phyloP scores from a whole-genome alignment of 2,329 filamentous ascomycete genomes.

The Sporothrix pseudoabietina region DNA sequence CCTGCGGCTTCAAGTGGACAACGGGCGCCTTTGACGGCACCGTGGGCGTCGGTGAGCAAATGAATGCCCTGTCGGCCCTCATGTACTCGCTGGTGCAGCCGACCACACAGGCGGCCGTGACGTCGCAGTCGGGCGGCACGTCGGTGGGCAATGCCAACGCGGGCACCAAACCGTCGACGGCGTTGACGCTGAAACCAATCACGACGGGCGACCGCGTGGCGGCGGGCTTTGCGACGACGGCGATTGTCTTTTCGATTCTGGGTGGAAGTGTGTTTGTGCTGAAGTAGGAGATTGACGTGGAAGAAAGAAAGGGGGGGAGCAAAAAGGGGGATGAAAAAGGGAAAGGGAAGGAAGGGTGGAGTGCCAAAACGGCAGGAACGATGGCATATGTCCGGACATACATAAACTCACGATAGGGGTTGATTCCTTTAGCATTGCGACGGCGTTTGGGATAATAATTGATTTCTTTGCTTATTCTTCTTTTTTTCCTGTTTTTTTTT shows the following conservation, averaged over 20 bases:
- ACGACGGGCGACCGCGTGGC: constrained; percentile 56
- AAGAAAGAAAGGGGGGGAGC: no score
- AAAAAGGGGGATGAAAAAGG: neutral
- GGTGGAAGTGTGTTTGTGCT: constrained; percentile 55
- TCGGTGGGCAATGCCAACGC: constrained; percentile 55
- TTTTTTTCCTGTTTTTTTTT: neutral
- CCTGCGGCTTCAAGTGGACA: constrained; percentile 70
- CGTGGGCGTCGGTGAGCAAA: constrained; percentile 68
- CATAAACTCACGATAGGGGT: neutral
- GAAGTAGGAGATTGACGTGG: constrained; percentile 38
- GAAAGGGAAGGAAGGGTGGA: neutral
- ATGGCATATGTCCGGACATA: neutral
- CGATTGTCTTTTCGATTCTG: constrained; percentile 52
- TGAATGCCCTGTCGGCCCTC: constrained; percentile 66
- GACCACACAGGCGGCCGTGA: constrained; percentile 48
- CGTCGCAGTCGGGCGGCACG: constrained; percentile 60
- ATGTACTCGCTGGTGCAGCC: constrained; percentile 60
- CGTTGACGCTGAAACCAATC: constrained; percentile 45
- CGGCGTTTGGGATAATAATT: constrained; percentile 12
- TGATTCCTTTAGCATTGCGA: constrained; percentile 22
- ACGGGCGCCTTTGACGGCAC: constrained; percentile 58
- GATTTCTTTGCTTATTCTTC: neutral
- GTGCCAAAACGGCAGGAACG: constrained; percentile 1
- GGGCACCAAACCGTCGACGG: constrained; percentile 42
- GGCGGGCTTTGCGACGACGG: constrained; percentile 58